These are phyloP conservation scores for Syzygium syzygioides DNA, from an alignment of 441 rosid species.

Conservation along the genomic window DNA sequence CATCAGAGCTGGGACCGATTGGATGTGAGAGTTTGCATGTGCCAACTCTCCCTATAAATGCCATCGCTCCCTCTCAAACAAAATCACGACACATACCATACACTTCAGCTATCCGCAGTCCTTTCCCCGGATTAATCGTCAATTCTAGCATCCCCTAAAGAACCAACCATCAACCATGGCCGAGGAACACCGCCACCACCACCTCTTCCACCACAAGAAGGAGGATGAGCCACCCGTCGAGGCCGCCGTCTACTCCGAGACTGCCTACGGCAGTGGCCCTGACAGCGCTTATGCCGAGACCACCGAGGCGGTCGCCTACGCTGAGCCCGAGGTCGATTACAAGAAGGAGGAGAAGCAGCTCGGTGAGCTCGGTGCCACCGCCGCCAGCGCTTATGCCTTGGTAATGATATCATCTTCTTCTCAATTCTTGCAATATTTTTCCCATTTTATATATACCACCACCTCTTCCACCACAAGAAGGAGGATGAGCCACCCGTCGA, in stretches of 20 bases:
- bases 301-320: neutral
- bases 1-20: constrained; percentile 44
- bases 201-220: constrained; percentile 35
- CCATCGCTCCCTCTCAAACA: neutral
- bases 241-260: neutral
- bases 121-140: neutral
- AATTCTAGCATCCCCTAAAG: neutral
- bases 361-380: constrained; percentile 33
- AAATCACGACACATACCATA: neutral
- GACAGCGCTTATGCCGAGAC: neutral
- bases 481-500: too few species aligned
- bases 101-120: neutral
- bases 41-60: neutral
- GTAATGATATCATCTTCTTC: constrained; percentile 16
- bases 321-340: constrained; percentile 24
- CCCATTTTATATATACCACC: neutral
- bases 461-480: too few species aligned
- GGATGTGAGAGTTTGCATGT: neutral
- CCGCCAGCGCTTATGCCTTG: constrained; percentile 46
- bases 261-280: neutral
- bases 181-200: constrained; percentile 26
- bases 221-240: constrained; percentile 18
- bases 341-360: constrained; percentile 51
- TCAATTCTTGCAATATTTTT: neutral
- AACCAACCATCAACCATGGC: neutral